Evolutionary conservation across 2,329 filamentous ascomycete species (phyloP), one percentile per base, ranked within the genome.

Genomic region (Alternaria longipes): DNA sequence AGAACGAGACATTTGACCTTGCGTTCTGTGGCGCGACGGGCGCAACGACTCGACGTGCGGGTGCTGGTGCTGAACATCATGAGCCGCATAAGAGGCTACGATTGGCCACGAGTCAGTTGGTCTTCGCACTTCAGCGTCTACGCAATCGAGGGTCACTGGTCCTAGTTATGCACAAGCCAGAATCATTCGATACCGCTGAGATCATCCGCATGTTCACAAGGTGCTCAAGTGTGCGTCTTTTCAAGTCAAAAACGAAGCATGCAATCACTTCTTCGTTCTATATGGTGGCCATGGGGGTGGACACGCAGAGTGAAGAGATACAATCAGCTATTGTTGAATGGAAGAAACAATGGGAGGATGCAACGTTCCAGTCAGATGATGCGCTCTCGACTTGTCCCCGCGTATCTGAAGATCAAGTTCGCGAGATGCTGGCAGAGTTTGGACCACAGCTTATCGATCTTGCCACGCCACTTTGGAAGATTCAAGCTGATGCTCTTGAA

Each of bases 201-300:
- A 4, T 52, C 26, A 52, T 52, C 12, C 66, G 77, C 12, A 69
- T 59, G 0, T 84, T 87, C 44, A 64, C 53, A 18, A 66, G 70
- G 16, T 84, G 86, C 57, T 74, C 82, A 0, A 50, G 67, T 0
- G 67, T 86, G 0, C 44, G 61, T 24, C 64, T 86, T 0, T 83
- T 79, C 68, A 88, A 87, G 67, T 83, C 82, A 0, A 65, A 8
- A 3, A 68, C 5, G 1, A 65, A 60, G 3, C 83, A 87, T 61
- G 68, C 66, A 3, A 82, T 73, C 18, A 73, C 80, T 4, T 84
- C 81, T 0, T 86, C 84, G 5, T 24, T 87, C 64, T 87, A 88
- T 66, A 75, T 87, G 68, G 62, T 87, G 8, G 84, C 84, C 2
- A 80, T 67, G 1, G 66, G 80, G 3, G 74, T 87, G 0, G 49